Percentiles rank a stretch among this genome's conserved stretches.
phyloP scores from a whole-genome alignment of 805 yeast species.

The Yarrowia sp. region DNA sequence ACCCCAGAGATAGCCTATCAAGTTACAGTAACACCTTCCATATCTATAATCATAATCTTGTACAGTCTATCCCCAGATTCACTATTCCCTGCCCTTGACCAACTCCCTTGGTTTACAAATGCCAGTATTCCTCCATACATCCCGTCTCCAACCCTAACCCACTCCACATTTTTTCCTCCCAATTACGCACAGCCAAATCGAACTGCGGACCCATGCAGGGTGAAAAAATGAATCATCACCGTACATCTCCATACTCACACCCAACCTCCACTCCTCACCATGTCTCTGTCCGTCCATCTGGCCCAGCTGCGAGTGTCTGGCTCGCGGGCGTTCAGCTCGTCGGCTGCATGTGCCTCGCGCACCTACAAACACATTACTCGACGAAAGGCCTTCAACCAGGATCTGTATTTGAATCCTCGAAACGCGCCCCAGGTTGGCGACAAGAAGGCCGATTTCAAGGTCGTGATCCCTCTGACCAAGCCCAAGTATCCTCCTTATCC shows the following conservation, averaged over 20 bases:
- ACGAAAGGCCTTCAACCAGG: conserved; percentile 16
- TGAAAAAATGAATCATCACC: background rate
- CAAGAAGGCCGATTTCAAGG: conserved; percentile 29
- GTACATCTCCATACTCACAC: background rate
- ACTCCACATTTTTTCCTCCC: too few relatives aligned
- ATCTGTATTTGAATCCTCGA: conserved; percentile 14
- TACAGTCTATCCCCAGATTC: too few relatives aligned
- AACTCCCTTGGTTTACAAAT: too few relatives aligned
- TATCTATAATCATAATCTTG: too few relatives aligned
- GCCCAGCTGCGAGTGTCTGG: background rate
- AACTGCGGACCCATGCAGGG: background rate
- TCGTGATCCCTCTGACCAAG: conserved; percentile 4
- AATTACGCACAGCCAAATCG: background rate
- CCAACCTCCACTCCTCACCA: background rate
- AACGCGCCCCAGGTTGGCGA: conserved; percentile 12
- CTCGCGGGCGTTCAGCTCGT: background rate
- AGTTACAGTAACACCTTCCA: too few relatives aligned
- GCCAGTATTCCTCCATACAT: too few relatives aligned
- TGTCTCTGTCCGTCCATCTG: background rate
- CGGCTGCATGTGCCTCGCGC: background rate
- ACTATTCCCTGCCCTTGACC: too few relatives aligned
- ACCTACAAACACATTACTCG: conserved; percentile 15
- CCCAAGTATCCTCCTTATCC: conserved; percentile 60
- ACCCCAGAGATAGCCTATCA: too few relatives aligned
- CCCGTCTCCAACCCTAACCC: too few relatives aligned